Conservation (phyloP, 75 land plant genomes). For the Adiantum capillusveneris region DNA sequence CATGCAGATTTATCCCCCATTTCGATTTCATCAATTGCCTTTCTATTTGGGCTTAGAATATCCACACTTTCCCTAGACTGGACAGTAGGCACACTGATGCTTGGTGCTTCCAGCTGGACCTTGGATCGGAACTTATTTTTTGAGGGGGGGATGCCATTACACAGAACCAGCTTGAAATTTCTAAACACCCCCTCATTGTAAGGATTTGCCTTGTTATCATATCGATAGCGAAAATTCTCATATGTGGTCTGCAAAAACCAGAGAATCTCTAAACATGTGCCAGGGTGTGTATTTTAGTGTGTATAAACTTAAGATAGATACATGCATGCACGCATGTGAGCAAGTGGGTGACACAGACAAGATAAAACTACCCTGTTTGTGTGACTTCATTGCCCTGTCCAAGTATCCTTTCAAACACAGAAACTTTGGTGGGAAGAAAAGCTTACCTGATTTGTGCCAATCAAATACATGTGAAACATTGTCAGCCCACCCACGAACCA, state of each 20-base stretch:
- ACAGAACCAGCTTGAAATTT: constrained; percentile 44
- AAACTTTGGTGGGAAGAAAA: too few relatives aligned
- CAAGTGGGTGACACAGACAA: too few relatives aligned
- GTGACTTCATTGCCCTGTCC: too few relatives aligned
- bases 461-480: constrained; percentile 54
- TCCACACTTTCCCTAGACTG: constrained; percentile 12
- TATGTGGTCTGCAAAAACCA: constrained; percentile 65
- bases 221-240: constrained; percentile 72
- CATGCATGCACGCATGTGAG: too few relatives aligned
- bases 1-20: constrained; percentile 68
- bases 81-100: neutral
- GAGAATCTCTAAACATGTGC: too few relatives aligned
- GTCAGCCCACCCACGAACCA: constrained; percentile 87
- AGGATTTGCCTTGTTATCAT: constrained; percentile 56
- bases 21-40: constrained; percentile 38
- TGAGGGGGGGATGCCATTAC: constrained; percentile 42
- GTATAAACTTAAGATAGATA: too few relatives aligned
- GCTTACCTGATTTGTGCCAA: constrained; percentile 63
- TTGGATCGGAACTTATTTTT: constrained; percentile 47
- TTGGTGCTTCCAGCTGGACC: constrained; percentile 24
- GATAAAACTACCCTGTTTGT: too few relatives aligned
- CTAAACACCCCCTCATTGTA: constrained; percentile 36
- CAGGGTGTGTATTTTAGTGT: too few relatives aligned
- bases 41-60: constrained; percentile 62
- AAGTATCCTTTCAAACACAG: too few relatives aligned